A percentile compares a stretch with the other conserved stretches of the same genome.
These are phyloP conservation scores for Podosphaera fusca DNA, from an alignment of 2,329 filamentous ascomycete species.

Conservation along the genomic window DNA sequence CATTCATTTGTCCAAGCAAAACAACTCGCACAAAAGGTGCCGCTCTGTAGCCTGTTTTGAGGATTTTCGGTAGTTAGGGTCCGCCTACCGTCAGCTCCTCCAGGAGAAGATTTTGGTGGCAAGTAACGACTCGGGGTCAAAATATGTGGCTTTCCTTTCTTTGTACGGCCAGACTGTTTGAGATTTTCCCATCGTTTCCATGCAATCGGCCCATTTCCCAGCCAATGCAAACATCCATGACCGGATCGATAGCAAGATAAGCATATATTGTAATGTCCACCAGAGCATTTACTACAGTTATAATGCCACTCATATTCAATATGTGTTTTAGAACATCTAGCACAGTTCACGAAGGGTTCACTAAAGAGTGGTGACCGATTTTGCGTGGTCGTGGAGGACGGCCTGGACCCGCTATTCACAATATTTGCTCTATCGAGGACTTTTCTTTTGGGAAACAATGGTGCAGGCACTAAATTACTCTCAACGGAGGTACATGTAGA, in stretches of 20 bases:
- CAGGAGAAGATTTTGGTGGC: conserved; percentile 24
- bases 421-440: conserved; percentile 13
- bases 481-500: conserved; percentile 7
- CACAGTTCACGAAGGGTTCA: conserved; percentile 55
- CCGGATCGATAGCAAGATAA: conserved; percentile 54
- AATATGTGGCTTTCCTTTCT: conserved; percentile 27
- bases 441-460: conserved; percentile 11
- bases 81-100: conserved; percentile 29
- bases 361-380: conserved; percentile 25
- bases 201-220: conserved; percentile 59
- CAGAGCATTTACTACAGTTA: conserved; percentile 48
- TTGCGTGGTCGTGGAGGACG: conserved; percentile 15
- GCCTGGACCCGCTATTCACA: conserved; percentile 13
- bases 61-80: conserved; percentile 46
- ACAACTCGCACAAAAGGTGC: conserved; percentile 68
- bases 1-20: conserved; percentile 52
- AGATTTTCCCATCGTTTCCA: conserved; percentile 40
- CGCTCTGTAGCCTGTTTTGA: conserved; percentile 42
- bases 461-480: conserved; percentile 11
- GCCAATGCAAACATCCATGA: conserved; percentile 67
- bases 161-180: conserved; percentile 14
- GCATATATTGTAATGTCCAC: conserved; percentile 59
- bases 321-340: conserved; percentile 41
- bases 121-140: conserved; percentile 33
- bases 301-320: conserved; percentile 79